A percentile compares a stretch with the other conserved stretches of the same genome.
Evolutionary conservation across 2,329 filamentous ascomycete genomes (phyloP).

Genomic region (Aureobasidium sp.): DNA sequence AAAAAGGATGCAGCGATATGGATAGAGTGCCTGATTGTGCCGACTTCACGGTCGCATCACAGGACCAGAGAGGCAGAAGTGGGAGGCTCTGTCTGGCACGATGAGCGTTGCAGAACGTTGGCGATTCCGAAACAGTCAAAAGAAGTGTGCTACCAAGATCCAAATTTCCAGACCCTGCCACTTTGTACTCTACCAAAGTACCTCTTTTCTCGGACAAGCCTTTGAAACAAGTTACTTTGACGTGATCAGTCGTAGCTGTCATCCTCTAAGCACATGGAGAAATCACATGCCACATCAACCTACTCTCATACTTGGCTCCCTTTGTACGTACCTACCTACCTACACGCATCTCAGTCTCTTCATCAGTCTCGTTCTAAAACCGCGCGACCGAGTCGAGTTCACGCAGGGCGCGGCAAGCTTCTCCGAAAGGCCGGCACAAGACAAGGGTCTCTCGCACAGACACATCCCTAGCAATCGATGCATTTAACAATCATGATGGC

Average conservation of each 20-base stretch:
- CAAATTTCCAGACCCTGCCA: neutral
- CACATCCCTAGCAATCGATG: neutral
- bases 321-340: no score
- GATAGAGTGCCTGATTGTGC: neutral
- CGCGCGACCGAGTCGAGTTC: neutral
- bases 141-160: neutral
- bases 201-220: no score
- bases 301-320: neutral
- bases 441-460: slow-evolving; percentile 6
- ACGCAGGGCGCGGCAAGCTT: neutral
- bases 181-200: neutral
- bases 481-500: neutral
- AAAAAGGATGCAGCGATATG: slow-evolving; percentile 2
- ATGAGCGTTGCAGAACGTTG: slow-evolving; percentile 1
- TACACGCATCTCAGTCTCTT: neutral
- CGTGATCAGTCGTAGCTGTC: slow-evolving; percentile 4
- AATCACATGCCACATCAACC: neutral
- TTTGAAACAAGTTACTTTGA: neutral
- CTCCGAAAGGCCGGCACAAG: slow-evolving; percentile 1
- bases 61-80: slow-evolving; percentile 7
- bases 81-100: slow-evolving; percentile 4
- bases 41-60: neutral
- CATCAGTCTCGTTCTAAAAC: neutral
- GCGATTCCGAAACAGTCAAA: slow-evolving; percentile 8
- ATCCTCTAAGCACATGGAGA: neutral